Evolutionary conservation across 441 rosid species (phyloP), one percentile per base, ranked within the genome.

Genomic region (Euphorbia celastroides): DNA sequence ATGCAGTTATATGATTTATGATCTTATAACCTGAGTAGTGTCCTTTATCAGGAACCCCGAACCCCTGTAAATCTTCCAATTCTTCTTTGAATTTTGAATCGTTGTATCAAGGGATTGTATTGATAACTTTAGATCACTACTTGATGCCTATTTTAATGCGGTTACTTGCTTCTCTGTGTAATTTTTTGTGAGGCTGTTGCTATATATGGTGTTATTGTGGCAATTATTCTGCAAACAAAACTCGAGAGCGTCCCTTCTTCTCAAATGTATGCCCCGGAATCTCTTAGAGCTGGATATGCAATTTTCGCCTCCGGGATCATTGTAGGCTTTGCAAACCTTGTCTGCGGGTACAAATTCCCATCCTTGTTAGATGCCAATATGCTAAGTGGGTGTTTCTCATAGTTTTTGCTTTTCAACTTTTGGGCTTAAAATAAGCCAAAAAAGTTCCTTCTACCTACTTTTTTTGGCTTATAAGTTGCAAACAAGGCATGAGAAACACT

Each of bases 111-210:
- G 34, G 28, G 51, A 56, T 50, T 57, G 16, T 36, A 42, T 10
- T 58, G 63, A 30, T 42, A 31, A 36, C 70, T 65, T 77, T 2
- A 31, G 34, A 7, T 25, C 30, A 25, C 11, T 13, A 44, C 51
- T 58, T 36, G 38, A 28, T 68, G 61, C 31, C 56, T 57, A n/a
- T 58, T 0, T 22, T 74, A 52, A 59, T 61, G 44, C 67, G 55
- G 36, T 46, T 61, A 9, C 30, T 56, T 68, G 50, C 81, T 67
- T 64, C 67, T 68, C 94, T 92, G 99, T 65, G 97, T 94, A 19
- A 94, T 94, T 70, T 94, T 94, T 77, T 94, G 99, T 61, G 98
- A 94, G 78, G 98, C 98, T 60, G 98, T 93, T 73, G 98, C 98
- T 60, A 93, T 93, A 62, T 93, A 93, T 80, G 98, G 98, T 7